phyloP scores from a whole-genome alignment of 129 eudicot species.

The Centaurea solstitialis region DNA sequence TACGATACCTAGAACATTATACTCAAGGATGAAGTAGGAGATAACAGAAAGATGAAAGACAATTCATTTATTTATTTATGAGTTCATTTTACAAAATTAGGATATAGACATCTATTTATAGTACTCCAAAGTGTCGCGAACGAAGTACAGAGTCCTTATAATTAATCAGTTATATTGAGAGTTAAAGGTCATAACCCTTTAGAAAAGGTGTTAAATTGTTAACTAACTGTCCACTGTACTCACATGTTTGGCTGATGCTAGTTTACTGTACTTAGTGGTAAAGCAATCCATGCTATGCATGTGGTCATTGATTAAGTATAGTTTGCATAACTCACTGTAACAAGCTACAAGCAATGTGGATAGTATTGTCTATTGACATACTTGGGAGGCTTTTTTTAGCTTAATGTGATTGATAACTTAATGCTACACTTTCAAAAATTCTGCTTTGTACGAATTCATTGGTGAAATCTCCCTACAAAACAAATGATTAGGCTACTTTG shows the following conservation, averaged over 20 bases:
- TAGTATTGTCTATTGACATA: not conserved
- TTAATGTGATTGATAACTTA: not conserved
- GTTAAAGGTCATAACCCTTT: not conserved
- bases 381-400: not conserved
- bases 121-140: not conserved
- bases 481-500: not conserved
- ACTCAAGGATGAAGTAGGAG: not conserved
- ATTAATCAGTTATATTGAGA: not conserved
- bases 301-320: not conserved
- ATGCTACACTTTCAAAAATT: not conserved
- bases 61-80: not conserved
- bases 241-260: not conserved
- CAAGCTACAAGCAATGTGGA: constrained; percentile 2
- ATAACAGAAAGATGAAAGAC: not conserved
- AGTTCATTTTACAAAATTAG: not conserved
- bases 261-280: not conserved
- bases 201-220: not conserved
- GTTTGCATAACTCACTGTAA: not conserved
- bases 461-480: not conserved
- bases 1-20: not conserved
- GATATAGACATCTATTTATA: not conserved
- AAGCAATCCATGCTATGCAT: not conserved
- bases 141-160: not conserved
- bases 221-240: not conserved
- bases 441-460: not conserved